Conservation (phyloP, 1,284 basidiomycete species). For the Mrakiaceae sp. region DNA sequence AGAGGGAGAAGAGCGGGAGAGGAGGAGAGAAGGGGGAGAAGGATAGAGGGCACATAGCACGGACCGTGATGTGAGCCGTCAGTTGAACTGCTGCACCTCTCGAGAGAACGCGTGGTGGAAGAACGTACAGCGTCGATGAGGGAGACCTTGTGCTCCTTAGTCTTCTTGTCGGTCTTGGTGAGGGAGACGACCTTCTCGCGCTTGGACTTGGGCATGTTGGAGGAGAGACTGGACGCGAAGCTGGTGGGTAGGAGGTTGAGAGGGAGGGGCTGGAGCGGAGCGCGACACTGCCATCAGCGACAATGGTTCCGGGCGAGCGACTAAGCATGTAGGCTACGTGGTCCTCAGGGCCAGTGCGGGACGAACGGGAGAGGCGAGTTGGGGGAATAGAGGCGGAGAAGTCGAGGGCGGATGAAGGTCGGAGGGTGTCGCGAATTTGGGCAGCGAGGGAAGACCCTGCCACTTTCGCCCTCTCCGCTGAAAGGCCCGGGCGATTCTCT, state of each 20-base stretch:
- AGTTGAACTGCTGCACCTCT: too few species aligned
- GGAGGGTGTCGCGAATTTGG: too few species aligned
- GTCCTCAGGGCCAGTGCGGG: too few species aligned
- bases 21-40: not conserved
- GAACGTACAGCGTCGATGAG: constrained; percentile 65
- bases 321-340: too few species aligned
- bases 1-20: not conserved
- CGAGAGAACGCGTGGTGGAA: not conserved
- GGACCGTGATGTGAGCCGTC: too few species aligned
- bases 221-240: not conserved
- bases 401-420: too few species aligned
- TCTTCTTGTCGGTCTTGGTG: constrained; percentile 44
- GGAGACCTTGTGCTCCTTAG: constrained; percentile 61
- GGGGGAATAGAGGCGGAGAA: too few species aligned
- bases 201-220: constrained; percentile 74
- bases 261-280: not conserved
- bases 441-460: too few species aligned
- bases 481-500: too few species aligned
- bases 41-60: not conserved
- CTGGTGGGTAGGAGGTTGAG: not conserved
- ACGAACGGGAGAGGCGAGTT: too few species aligned
- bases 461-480: not conserved
- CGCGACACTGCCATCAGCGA: too few species aligned
- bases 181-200: constrained; percentile 59
- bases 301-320: too few species aligned